Evolutionary conservation across 2,329 filamentous ascomycete genomes (phyloP), one percentile per base, ranked within the genome.

Genomic region (Lasiodiplodia sp.): DNA sequence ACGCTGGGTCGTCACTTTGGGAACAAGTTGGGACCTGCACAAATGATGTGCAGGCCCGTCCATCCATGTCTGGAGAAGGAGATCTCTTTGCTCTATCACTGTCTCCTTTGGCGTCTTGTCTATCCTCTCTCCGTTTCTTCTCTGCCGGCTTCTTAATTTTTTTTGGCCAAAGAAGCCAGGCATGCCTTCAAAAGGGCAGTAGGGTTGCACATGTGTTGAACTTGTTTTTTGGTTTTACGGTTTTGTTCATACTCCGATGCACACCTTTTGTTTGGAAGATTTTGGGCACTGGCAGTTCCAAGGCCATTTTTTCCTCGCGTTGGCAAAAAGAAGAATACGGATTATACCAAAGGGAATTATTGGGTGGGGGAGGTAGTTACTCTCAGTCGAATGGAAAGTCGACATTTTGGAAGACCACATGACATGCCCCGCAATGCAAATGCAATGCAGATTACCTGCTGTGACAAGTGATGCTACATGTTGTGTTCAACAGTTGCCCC

Each of bases 1-100:
- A 67, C 65, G 65, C 65, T 67, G 65, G 65, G 65, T 58, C 65
- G 65, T 67, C 53, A 11, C 25, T 67, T 58, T 51, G 53, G 65
- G 37, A 49, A 52, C 16, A 25, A 52, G n/a, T 64, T 64, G 60
- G 60, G 60, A 47, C 23, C n/a, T 23, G 21, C 47, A 49, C 60
- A 28, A 12, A 38, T 64, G 60, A 37, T 64, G 60, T 31, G 60
- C 28, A 10, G 47, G 18, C 31, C 60, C 47, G 60, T 64, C 47
- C 60, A 38, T 34, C 60, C 60, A 64, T 28, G 31, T 31, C 60
- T 52, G 60, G 60, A 64, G 60, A 64, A 34, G 60, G 60, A 64
- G 60, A 64, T 64, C n/a, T 52, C 60, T 25, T 52, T 31, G 14
- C 60, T 64, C 44, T 64, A 11, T 51, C 23, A 37, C 37, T 34